Base-by-base conservation (phyloP, 2,329 filamentous ascomycete genomes). In the Juglanconis juglandina region DNA sequence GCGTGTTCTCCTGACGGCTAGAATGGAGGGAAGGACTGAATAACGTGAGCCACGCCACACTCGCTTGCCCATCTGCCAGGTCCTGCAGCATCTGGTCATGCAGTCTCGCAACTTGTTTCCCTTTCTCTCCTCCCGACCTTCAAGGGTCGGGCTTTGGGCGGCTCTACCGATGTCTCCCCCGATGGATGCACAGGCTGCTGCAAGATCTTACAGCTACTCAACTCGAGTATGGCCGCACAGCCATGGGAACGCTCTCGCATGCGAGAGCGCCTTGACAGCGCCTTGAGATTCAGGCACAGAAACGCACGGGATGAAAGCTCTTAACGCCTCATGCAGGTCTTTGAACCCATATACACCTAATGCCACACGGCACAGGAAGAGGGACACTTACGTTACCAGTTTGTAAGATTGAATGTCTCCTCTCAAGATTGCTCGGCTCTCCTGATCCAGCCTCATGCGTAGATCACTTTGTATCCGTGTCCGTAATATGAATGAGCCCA, bases 21-120 rank as follows among this genome's bases (percentile, higher is more conserved):
- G 4, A 6, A 13, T n/a, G 50, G 52, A 56, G 42, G 53, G 49
- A 50, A 54, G 60, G 56, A 58, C 60, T 54, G 33, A 32, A 42
- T 42, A 8, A 41, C 32, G 42, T 42, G 32, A 39, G 5, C 11
- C 34, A 56, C 24, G 47, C 44, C 32, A 39, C 54, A 11, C 32
- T 47, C 44, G 44, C 54, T 49, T 48, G 54, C 42, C 13, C 44
- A 41, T 56, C 53, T 56, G 53, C 42, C 53, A 48, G 50, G 41
- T 41, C 50, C 50, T n/a, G 8, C 41, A 13, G 10, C 44, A 41
- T 56, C 10, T 46, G 42, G 13, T 14, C 9, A 46, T 13, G 42
- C 37, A 41, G 17, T n/a, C 42, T 46, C 33, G 50, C 46, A 48
- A 32, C 3, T 17, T 47, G n/a, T 17, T 47, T 47, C 44, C 17